phyloP scores from a whole-genome alignment of 2,329 filamentous ascomycete species.

The Colletotrichum kahawae region DNA sequence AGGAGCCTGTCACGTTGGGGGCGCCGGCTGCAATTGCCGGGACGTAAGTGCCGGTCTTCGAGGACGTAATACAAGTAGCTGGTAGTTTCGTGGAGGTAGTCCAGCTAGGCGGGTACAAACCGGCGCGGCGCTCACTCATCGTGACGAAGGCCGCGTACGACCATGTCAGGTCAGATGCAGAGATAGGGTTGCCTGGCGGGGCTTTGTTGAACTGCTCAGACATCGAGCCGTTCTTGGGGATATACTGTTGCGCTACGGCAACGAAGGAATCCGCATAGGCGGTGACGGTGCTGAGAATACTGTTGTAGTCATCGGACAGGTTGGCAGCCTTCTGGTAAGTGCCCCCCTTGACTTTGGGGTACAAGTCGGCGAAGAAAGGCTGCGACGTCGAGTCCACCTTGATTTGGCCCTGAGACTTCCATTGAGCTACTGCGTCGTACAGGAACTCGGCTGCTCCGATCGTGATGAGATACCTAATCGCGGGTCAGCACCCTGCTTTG shows the following conservation, averaged over 20 bases:
- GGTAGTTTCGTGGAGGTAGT: constrained; percentile 29
- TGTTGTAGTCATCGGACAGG: constrained; percentile 35
- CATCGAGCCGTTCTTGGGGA: constrained; percentile 49
- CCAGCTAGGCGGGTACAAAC: constrained; percentile 35
- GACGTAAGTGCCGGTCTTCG: constrained; percentile 33
- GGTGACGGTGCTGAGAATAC: constrained; percentile 51
- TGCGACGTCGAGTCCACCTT: constrained; percentile 56
- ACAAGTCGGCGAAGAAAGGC: constrained; percentile 59
- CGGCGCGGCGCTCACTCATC: constrained; percentile 43
- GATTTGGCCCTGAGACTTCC: constrained; percentile 50
- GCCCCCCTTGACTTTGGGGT: constrained; percentile 48
- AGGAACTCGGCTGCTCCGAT: constrained; percentile 62
- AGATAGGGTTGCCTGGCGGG: constrained; percentile 39
- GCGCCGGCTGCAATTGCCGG: constrained; percentile 40
- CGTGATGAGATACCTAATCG: constrained; percentile 50
- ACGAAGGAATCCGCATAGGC: constrained; percentile 62
- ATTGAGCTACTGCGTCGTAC: constrained; percentile 62
- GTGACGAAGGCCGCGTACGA: constrained; percentile 57
- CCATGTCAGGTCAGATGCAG: constrained; percentile 56
- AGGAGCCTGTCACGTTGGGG: constrained; percentile 34
- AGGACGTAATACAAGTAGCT: constrained; percentile 28
- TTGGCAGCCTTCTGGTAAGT: constrained; percentile 47
- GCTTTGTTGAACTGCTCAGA: constrained; percentile 54
- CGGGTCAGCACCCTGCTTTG: neutral
- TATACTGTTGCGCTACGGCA: constrained; percentile 50